phyloP scores from a whole-genome alignment of 352 stramenopile genomes.

The Aphanomyces euteiches region DNA sequence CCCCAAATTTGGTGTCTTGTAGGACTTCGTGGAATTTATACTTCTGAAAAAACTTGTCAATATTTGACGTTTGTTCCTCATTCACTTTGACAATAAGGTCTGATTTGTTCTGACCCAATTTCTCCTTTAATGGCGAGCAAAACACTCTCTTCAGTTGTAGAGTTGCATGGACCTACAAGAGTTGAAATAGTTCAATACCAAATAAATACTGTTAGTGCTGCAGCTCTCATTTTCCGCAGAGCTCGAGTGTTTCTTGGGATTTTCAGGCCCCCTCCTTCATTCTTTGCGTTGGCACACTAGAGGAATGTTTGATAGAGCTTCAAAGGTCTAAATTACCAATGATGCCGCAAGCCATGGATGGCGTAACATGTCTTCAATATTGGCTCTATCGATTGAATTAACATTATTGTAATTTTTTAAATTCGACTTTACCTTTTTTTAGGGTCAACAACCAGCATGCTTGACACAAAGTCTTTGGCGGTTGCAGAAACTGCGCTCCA shows the following conservation, averaged over 20 bases:
- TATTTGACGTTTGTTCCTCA: not conserved
- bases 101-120: not conserved
- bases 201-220: not conserved
- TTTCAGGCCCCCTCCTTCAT: not conserved
- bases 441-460: slow-evolving; percentile 5
- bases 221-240: slow-evolving; percentile 5
- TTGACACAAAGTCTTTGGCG: slow-evolving; percentile 11
- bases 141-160: not conserved
- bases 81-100: not conserved
- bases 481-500: not conserved
- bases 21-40: slow-evolving; percentile 17
- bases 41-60: not conserved
- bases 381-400: not conserved
- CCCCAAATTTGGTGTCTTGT: slow-evolving; percentile 3
- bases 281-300: not conserved
- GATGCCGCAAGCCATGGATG: slow-evolving; percentile 13
- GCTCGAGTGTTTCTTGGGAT: not conserved
- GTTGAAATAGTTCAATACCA: not conserved
- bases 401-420: not conserved
- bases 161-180: slow-evolving; percentile 1
- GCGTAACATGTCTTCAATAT: not conserved
- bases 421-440: not conserved
- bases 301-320: not conserved
- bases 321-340: not conserved
- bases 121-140: not conserved